Evolutionary conservation across 192 early-diverging fungal species (phyloP).

Genomic region (Ambispora gerdemannii): DNA sequence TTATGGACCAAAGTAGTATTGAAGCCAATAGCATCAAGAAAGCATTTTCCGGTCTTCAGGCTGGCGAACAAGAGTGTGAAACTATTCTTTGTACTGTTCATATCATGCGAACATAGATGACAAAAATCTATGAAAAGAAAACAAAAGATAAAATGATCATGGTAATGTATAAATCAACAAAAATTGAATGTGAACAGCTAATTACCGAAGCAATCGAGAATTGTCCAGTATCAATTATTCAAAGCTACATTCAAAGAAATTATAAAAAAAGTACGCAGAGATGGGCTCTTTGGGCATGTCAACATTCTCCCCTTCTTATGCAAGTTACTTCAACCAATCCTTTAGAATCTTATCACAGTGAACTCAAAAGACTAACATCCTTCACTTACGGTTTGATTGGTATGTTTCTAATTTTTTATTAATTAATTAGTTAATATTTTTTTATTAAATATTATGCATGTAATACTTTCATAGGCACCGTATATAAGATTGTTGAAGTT

Average conservation of each 20-base stretch:
- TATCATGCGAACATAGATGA: slow-evolving; percentile 32
- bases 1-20: slow-evolving; percentile 26
- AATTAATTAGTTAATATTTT: too few relatives aligned
- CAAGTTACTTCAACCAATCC: slow-evolving; percentile 23
- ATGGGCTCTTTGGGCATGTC: slow-evolving; percentile 20
- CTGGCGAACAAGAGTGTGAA: slow-evolving; percentile 16
- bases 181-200: not conserved
- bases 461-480: too few relatives aligned
- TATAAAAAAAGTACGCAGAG: slow-evolving; percentile 9
- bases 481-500: too few relatives aligned
- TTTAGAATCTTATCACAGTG: not conserved
- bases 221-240: slow-evolving; percentile 10
- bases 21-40: slow-evolving; percentile 14
- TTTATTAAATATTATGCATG: too few relatives aligned
- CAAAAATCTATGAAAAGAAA: not conserved
- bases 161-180: slow-evolving; percentile 17
- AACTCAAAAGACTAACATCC: too few relatives aligned
- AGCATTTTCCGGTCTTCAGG: not conserved
- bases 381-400: too few relatives aligned
- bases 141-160: not conserved
- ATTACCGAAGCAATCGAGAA: not conserved
- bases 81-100: slow-evolving; percentile 29
- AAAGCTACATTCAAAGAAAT: slow-evolving; percentile 13
- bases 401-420: too few relatives aligned
- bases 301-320: slow-evolving; percentile 28